Evolutionary conservation across 2,329 filamentous ascomycete genomes (phyloP).

Genomic region (Exophiala calicioides): DNA sequence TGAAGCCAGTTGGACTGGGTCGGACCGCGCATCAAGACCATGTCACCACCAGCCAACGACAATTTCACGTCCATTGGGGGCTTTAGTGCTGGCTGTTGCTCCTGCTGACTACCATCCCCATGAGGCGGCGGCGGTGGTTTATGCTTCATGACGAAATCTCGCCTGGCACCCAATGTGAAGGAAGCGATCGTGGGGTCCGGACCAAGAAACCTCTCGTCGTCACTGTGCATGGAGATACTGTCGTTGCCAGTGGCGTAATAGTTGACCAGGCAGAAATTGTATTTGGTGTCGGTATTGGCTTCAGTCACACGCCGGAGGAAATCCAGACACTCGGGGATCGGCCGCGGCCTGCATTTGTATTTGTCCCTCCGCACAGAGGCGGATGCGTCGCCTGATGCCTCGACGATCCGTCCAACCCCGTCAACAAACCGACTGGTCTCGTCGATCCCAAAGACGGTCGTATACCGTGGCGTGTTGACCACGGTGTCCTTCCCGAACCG

Average conservation of each 20-base stretch:
- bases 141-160: slow-evolving; percentile 79
- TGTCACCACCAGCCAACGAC: slow-evolving; percentile 66
- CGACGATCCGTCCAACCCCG: slow-evolving; percentile 1
- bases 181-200: slow-evolving; percentile 70
- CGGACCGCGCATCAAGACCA: slow-evolving; percentile 73
- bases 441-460: slow-evolving; percentile 62
- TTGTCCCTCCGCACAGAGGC: slow-evolving; percentile 46
- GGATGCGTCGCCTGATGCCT: slow-evolving; percentile 33
- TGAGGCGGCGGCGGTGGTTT: slow-evolving; percentile 56
- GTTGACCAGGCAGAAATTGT: slow-evolving; percentile 80
- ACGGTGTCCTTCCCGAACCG: slow-evolving; percentile 63
- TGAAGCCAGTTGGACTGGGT: slow-evolving; percentile 80
- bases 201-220: slow-evolving; percentile 77
- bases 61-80: slow-evolving; percentile 58
- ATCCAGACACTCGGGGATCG: slow-evolving; percentile 70
- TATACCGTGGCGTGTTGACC: slow-evolving; percentile 64
- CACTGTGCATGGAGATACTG: slow-evolving; percentile 77
- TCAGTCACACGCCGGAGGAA: slow-evolving; percentile 64
- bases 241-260: slow-evolving; percentile 78
- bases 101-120: slow-evolving; percentile 33
- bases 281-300: slow-evolving; percentile 63
- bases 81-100: slow-evolving; percentile 37
- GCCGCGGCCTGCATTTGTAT: slow-evolving; percentile 65
- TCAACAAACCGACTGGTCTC: slow-evolving; percentile 62
- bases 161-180: slow-evolving; percentile 68